These are phyloP conservation scores for Potentilla sterilis DNA, from an alignment of 306 rosid genomes.

Conservation along the genomic window DNA sequence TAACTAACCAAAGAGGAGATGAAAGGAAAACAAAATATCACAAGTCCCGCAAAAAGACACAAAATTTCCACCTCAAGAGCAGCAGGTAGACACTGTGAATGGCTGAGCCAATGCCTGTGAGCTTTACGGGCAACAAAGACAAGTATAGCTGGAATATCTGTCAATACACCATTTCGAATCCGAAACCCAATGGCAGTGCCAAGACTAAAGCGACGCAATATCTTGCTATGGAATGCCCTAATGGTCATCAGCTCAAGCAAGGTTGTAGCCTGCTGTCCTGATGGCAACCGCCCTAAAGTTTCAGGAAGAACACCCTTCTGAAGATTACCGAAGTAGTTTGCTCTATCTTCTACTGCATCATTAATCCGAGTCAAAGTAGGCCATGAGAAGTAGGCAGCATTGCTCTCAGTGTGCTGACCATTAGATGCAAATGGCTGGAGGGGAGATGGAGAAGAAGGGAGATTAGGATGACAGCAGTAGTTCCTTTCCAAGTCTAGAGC, in stretches of 20 bases:
- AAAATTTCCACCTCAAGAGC: slow-evolving; percentile 91
- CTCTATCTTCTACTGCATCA: slow-evolving; percentile 91
- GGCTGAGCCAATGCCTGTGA: slow-evolving; percentile 93
- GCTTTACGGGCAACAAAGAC: slow-evolving; percentile 96
- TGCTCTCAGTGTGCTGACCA: slow-evolving; percentile 88
- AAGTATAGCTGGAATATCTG: slow-evolving; percentile 93
- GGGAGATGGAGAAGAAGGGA: slow-evolving; percentile 65
- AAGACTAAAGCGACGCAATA: slow-evolving; percentile 81
- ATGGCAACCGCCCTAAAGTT: slow-evolving; percentile 76
- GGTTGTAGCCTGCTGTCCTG: slow-evolving; percentile 95
- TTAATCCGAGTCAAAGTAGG: slow-evolving; percentile 84
- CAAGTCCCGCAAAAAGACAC: slow-evolving; percentile 44
- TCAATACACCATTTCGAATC: slow-evolving; percentile 79
- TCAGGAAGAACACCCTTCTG: slow-evolving; percentile 97
- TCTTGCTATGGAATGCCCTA: slow-evolving; percentile 98
- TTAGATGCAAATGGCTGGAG: slow-evolving; percentile 74
- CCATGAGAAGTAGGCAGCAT: slow-evolving; percentile 96
- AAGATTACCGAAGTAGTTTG: slow-evolving; percentile 85
- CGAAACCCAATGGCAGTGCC: slow-evolving; percentile 99
- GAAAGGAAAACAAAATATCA: slow-evolving; percentile 18
- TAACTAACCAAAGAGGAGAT: slow-evolving; percentile 1
- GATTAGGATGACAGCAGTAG: slow-evolving; percentile 53
- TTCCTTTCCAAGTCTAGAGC: slow-evolving; percentile 79
- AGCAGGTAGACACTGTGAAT: slow-evolving; percentile 78
- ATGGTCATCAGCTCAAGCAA: slow-evolving; percentile 98